phyloP scores from a whole-genome alignment of 1,284 basidiomycete species.

The Marasmius fiardii region DNA sequence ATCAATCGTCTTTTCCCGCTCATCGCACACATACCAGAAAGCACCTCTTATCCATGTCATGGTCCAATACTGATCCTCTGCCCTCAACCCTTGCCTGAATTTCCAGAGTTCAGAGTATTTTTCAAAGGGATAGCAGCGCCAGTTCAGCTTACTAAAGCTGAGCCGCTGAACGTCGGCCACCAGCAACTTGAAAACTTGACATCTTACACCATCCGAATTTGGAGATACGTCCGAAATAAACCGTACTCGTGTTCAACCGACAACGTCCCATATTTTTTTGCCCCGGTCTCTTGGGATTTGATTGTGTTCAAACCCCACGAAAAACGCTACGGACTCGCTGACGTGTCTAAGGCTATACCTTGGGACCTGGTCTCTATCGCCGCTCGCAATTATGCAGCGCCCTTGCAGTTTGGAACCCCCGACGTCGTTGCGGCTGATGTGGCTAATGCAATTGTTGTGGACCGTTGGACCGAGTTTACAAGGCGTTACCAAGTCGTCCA shows the following conservation, averaged over 20 bases:
- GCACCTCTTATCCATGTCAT: slow-evolving; percentile 30
- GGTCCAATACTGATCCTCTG: slow-evolving; percentile 65
- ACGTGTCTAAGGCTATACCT: slow-evolving; percentile 48
- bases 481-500: slow-evolving; percentile 55
- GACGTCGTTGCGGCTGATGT: slow-evolving; percentile 42
- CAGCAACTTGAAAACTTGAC: slow-evolving; percentile 46
- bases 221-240: slow-evolving; percentile 65
- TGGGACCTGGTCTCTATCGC: slow-evolving; percentile 62
- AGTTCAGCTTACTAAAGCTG: slow-evolving; percentile 41
- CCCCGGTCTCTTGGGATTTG: slow-evolving; percentile 47
- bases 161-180: slow-evolving; percentile 46
- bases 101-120: slow-evolving; percentile 57
- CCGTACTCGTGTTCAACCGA: slow-evolving; percentile 49
- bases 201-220: slow-evolving; percentile 60
- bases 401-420: slow-evolving; percentile 41
- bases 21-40: slow-evolving; percentile 38
- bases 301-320: slow-evolving; percentile 18
- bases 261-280: slow-evolving; percentile 60
- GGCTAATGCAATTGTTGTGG: slow-evolving; percentile 66
- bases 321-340: slow-evolving; percentile 26
- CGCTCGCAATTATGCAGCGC: slow-evolving; percentile 45
- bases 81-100: slow-evolving; percentile 54
- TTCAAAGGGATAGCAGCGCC: slow-evolving; percentile 41
- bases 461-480: slow-evolving; percentile 74
- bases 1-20: slow-evolving; percentile 47